Evolutionary conservation across 108 stramenopile genomes (phyloP).

Genomic region (Fragilaria radians): DNA sequence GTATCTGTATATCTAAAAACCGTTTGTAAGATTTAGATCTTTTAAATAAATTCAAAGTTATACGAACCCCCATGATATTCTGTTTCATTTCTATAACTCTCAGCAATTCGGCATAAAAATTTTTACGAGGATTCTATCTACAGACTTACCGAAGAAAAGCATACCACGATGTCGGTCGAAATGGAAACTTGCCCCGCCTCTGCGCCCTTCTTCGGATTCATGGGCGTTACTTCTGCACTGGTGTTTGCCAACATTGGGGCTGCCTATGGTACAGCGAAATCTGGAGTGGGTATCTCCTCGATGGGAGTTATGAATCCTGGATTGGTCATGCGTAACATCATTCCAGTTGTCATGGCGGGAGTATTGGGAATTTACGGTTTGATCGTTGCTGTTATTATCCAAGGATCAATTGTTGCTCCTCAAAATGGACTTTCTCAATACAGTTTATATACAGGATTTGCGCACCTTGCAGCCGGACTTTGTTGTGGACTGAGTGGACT

Average conservation of each 20-base stretch:
- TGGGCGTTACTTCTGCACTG: slow-evolving; percentile 81
- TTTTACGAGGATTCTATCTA: too few species aligned
- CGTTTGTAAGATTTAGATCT: too few species aligned
- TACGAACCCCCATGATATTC: too few species aligned
- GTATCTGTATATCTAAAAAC: too few species aligned
- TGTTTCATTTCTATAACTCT: too few species aligned
- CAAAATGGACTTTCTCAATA: slow-evolving; percentile 75
- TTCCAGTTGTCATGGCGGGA: slow-evolving; percentile 99
- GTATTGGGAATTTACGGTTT: slow-evolving; percentile 99
- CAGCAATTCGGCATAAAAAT: too few species aligned
- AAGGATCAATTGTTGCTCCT: slow-evolving; percentile 75
- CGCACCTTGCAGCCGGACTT: slow-evolving; percentile 96
- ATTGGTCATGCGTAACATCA: slow-evolving; percentile 98
- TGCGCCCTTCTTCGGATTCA: slow-evolving; percentile 89
- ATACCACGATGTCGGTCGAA: slow-evolving; percentile 68
- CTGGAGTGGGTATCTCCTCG: slow-evolving; percentile 95
- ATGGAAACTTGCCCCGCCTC: slow-evolving; percentile 90
- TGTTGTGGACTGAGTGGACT: slow-evolving; percentile 96
- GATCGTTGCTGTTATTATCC: slow-evolving; percentile 97
- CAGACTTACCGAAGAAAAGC: too few species aligned
- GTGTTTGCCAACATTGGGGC: slow-evolving; percentile 96
- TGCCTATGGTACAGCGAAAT: slow-evolving; percentile 97
- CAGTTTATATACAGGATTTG: slow-evolving; percentile 93
- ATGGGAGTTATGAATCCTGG: slow-evolving; percentile 99
- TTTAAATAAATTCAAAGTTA: too few species aligned